phyloP scores from a whole-genome alignment of 2,329 filamentous ascomycete species.

The Hymenotorrendiella dingleyae region DNA sequence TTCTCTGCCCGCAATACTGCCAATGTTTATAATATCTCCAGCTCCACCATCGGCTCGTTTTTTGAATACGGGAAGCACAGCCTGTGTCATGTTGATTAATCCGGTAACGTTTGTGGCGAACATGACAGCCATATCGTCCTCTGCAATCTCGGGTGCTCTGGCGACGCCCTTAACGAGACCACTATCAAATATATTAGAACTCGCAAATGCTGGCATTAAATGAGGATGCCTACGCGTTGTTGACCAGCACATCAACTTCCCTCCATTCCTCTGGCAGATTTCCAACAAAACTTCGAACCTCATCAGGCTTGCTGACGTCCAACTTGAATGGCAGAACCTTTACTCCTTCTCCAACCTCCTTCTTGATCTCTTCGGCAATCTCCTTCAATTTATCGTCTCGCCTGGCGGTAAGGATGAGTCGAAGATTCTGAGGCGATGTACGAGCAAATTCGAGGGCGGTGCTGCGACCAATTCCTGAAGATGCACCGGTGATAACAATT shows the following conservation, averaged over 20 bases:
- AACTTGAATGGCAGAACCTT: constrained; percentile 78
- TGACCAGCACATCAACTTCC: constrained; percentile 83
- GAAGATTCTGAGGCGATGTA: constrained; percentile 71
- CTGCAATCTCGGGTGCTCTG: constrained; percentile 73
- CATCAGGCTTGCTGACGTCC: constrained; percentile 75
- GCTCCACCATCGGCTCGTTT: constrained; percentile 60
- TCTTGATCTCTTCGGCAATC: constrained; percentile 68
- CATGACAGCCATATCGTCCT: constrained; percentile 81
- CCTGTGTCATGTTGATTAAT: constrained; percentile 94
- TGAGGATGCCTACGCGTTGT: constrained; percentile 74
- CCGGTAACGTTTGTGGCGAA: constrained; percentile 91
- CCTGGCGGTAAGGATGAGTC: constrained; percentile 83
- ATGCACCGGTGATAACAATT: constrained; percentile 84
- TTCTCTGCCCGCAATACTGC: constrained; percentile 85
- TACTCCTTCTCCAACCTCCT: constrained; percentile 72
- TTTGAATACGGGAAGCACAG: constrained; percentile 77
- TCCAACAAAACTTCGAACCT: constrained; percentile 67
- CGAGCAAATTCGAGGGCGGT: constrained; percentile 90
- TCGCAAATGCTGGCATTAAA: neutral
- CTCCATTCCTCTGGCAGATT: constrained; percentile 75
- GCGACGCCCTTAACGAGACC: constrained; percentile 87
- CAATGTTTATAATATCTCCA: constrained; percentile 95
- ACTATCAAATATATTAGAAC: constrained; percentile 37
- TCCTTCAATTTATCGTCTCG: constrained; percentile 72
- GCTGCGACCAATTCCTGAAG: constrained; percentile 80